Evolutionary conservation across 2,329 filamentous ascomycete genomes (phyloP), one percentile per base, ranked within the genome.

Genomic region (Fusarium robinianum): DNA sequence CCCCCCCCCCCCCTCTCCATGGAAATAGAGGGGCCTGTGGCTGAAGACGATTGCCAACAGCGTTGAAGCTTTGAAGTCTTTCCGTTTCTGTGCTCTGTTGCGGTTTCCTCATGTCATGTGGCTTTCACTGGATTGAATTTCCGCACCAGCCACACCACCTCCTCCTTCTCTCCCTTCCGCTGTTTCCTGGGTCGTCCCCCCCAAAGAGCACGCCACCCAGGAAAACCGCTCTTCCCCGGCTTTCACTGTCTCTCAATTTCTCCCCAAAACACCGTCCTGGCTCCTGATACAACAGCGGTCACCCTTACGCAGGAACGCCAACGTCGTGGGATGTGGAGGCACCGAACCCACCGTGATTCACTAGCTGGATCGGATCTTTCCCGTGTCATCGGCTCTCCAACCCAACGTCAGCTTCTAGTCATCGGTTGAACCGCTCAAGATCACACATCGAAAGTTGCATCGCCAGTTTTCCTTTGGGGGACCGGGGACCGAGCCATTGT

Each of bases 301-400:
- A 56, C 58, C 58, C 58, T 61, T 61, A 60, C 58, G 58, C 58
- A 61, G 58, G 58, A 61, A 61, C 58, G 58, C 56, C 53, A 49
- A 49, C 42, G 47, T 36, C 49, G 51, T 60, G 56, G 49, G 51
- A 51, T 47, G 53, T 57, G 58, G 57, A 59, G 50, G 45, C 39
- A 8, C 31, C 26, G 23, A 59, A 33, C 38, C 58, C 58, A 58
- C 58, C 46, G 37, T 39, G 25, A 43, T 41, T 49, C 51, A 32
- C 51, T 54, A 58, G 58, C 41, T 46, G 55, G 58, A 61, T 61
- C 58, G 58, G 46, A 54, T 54, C 58, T 61, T 61, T 61, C 39
- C 51, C 53, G 40, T 54, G 49, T 25, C 39, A 61, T 61, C 58
- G 58, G 40, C 21, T 48, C 43, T 42, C 36, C 43, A 46, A 40